Percentiles rank a stretch among this genome's conserved stretches.
Conservation (phyloP, 2,329 filamentous ascomycete genomes). For the Aspergillus flavus region DNA sequence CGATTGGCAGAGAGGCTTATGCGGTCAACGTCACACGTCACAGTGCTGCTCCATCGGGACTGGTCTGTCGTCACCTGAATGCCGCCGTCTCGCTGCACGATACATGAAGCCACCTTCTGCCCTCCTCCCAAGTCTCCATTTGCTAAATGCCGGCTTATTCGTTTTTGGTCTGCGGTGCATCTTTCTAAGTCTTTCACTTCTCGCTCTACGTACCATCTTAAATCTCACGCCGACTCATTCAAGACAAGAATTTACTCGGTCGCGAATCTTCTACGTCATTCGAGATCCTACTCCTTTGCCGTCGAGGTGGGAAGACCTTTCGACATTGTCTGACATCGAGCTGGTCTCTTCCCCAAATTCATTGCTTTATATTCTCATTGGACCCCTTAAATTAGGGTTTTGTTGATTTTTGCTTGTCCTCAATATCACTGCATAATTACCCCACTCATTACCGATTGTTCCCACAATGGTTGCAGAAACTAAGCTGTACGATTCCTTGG, state of each 20-base stretch:
- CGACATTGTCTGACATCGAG: conserved; percentile 1
- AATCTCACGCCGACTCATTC: no score
- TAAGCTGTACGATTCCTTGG: conserved; percentile 88
- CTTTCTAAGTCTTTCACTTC: not conserved
- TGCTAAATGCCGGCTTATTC: not conserved
- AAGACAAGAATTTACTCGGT: not conserved
- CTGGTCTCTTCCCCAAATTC: conserved; percentile 5
- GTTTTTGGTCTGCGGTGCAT: conserved; percentile 1
- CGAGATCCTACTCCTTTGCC: conserved; percentile 25
- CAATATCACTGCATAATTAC: conserved; percentile 1
- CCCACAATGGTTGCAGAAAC: conserved; percentile 86
- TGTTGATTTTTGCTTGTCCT: conserved; percentile 2
- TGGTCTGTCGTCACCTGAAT: conserved; percentile 20
- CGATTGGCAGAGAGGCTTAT: conserved; percentile 22
- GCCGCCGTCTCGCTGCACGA: conserved; percentile 7
- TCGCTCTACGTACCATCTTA: not conserved
- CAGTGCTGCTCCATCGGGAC: conserved; percentile 15
- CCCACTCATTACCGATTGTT: conserved; percentile 2
- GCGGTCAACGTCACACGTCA: conserved; percentile 38
- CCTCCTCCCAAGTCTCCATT: conserved; percentile 16
- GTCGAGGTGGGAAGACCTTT: not conserved
- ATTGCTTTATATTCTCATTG: conserved; percentile 18
- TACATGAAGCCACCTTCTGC: conserved; percentile 12
- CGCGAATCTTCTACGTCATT: conserved; percentile 41
- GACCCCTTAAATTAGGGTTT: conserved; percentile 13